A percentile compares a stretch with the other conserved stretches of the same genome.
These are phyloP conservation scores for Pyrenochaeta sp. DNA, from an alignment of 2,329 filamentous ascomycete genomes.

Conservation along the genomic window DNA sequence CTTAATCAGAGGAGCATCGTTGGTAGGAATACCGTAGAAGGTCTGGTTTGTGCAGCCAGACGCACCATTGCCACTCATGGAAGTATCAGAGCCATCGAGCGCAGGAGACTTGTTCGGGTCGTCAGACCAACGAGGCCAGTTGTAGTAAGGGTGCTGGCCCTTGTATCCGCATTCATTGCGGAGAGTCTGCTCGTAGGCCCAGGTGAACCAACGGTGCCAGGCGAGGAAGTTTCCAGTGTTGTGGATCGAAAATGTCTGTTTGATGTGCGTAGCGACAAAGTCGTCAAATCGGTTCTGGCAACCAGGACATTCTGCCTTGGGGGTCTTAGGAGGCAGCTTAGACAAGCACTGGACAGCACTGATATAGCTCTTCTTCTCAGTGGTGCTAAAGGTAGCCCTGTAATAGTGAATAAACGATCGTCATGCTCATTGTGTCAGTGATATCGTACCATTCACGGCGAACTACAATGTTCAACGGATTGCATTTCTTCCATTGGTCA, in stretches of 20 bases:
- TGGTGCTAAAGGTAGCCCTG: conserved; percentile 32
- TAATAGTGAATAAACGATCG: conserved; percentile 5
- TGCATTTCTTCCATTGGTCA: conserved; percentile 42
- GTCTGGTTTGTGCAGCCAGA: conserved; percentile 32
- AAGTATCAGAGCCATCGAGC: conserved; percentile 62
- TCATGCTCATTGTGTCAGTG: not conserved
- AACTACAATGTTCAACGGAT: conserved; percentile 47
- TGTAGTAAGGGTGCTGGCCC: conserved; percentile 41
- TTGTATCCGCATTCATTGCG: conserved; percentile 40
- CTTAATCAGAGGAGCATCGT: conserved; percentile 32
- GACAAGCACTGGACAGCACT: conserved; percentile 40
- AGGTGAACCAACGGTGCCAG: conserved; percentile 39
- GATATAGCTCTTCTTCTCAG: conserved; percentile 41
- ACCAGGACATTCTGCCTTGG: conserved; percentile 35
- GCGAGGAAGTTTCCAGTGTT: conserved; percentile 39
- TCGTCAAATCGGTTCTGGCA: conserved; percentile 41
- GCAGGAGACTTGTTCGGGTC: conserved; percentile 54
- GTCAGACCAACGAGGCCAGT: conserved; percentile 36
- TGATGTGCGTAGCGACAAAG: conserved; percentile 40
- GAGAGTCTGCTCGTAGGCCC: conserved; percentile 36
- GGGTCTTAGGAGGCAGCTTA: conserved; percentile 29
- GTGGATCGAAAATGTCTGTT: conserved; percentile 36
- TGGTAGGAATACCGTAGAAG: conserved; percentile 32
- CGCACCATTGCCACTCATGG: conserved; percentile 55
- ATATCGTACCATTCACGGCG: conserved; percentile 53